Base-by-base conservation (phyloP, 2,329 filamentous ascomycete genomes). In the Aureobasidium mangrovei region DNA sequence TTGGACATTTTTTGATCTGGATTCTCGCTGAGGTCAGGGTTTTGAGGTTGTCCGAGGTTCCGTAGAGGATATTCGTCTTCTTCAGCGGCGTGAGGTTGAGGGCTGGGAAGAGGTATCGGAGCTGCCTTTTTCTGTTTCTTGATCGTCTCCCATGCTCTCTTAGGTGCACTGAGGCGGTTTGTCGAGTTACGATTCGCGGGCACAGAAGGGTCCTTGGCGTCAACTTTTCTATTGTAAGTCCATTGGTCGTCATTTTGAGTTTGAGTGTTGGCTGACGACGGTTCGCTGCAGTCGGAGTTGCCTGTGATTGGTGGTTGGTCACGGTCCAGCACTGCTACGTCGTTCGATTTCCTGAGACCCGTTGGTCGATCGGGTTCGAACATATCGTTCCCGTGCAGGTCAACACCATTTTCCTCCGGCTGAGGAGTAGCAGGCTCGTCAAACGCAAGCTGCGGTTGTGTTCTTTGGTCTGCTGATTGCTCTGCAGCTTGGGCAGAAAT, bases 71-170 rank as follows among this genome's bases (percentile, higher is more conserved):
- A 62, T 39, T 69, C 66, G n/a, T 69, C 67, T 9, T 64, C 58
- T 53, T 72, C 62, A 7, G 57, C 59, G 4, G 59, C 54, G 29
- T 69, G 63, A 7, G 73, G 73, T 61, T 74, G 70, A 4, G 74
- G 74, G 48, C 72, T 75, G 28, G 71, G 70, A 53, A 75, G 67
- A 9, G 66, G 67, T 3, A 68, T 46, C 5, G 60, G 56, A 6
- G 60, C 46, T 52, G 65, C 63, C 12, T 53, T 9, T 18, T 36
- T 31, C 32, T 53, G 39, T 44, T 38, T 53, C 24, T n/a, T 18
- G 45, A 66, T 63, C 54, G 61, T 64, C 49, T 66, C 40, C 49
- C 49, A 53, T 10, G 40, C 49, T 31, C 33, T 43, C 33, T 66
- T 53, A 38, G 49, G 39, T 35, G 47, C 47, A 9, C 47, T 38